Conservation (phyloP, 106 monocot genomes). For the Agapanthus africanus region DNA sequence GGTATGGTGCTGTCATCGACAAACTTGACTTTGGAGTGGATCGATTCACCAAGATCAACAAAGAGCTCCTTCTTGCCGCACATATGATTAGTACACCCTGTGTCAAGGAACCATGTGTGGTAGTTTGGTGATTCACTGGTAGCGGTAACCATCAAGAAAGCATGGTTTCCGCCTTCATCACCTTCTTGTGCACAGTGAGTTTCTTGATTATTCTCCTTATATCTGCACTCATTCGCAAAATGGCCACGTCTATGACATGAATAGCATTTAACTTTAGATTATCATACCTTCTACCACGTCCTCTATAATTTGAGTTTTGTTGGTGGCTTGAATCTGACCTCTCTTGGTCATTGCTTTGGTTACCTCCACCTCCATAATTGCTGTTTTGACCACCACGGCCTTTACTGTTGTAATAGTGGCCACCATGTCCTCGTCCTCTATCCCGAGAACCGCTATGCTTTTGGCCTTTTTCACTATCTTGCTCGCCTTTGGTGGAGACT, state of each 20-base stretch:
- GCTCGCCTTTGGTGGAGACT: not conserved
- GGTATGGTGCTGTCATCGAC: not conserved
- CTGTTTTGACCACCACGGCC: not conserved
- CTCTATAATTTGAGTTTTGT: not conserved
- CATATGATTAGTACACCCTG: slow-evolving; percentile 1
- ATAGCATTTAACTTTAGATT: not conserved
- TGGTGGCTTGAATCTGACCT: not conserved
- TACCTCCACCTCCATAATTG: no score
- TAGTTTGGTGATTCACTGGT: not conserved
- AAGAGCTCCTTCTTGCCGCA: not conserved
- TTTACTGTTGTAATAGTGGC: no score
- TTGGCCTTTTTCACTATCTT: not conserved
- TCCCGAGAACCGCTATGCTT: not conserved
- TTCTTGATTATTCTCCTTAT: not conserved
- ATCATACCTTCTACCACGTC: not conserved
- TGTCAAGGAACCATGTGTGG: not conserved
- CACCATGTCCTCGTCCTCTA: slow-evolving; percentile 8
- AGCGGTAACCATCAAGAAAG: slow-evolving; percentile 4
- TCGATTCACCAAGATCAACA: not conserved
- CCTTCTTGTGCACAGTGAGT: not conserved
- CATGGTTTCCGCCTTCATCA: not conserved
- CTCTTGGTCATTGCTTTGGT: not conserved
- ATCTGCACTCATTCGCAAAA: slow-evolving; percentile 1
- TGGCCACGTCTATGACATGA: not conserved
- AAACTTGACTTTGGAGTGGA: not conserved